Evolutionary conservation across 2,329 filamentous ascomycete species (phyloP).

Genomic region (Aspergillus pseudoterreus): DNA sequence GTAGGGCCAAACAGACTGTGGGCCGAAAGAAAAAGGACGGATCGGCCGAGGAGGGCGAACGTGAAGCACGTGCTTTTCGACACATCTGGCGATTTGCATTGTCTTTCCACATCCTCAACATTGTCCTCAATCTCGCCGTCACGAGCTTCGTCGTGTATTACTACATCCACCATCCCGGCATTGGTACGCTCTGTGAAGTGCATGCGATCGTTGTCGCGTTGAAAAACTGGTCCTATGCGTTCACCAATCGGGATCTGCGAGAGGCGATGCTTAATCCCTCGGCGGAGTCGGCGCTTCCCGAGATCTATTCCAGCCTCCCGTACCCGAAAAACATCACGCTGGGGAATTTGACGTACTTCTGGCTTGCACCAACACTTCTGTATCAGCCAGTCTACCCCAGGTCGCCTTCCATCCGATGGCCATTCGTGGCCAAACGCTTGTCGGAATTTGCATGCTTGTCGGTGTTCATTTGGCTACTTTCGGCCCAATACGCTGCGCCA

Average conservation of each 20-base stretch:
- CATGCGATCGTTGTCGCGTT: constrained; percentile 95
- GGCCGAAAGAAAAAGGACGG: constrained; percentile 54
- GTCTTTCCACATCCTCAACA: constrained; percentile 76
- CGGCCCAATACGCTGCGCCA: constrained; percentile 89
- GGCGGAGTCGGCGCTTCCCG: constrained; percentile 64
- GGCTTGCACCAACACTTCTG: constrained; percentile 94
- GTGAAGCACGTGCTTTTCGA: constrained; percentile 62
- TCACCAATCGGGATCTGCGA: constrained; percentile 92
- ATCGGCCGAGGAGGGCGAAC: constrained; percentile 55
- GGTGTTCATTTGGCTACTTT: constrained; percentile 92
- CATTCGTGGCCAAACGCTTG: constrained; percentile 79
- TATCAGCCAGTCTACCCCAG: constrained; percentile 97
- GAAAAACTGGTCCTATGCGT: constrained; percentile 92
- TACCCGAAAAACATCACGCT: constrained; percentile 92
- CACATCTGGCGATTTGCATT: constrained; percentile 77
- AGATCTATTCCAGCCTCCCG: constrained; percentile 76
- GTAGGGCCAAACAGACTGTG: constrained; percentile 68
- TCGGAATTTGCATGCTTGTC: constrained; percentile 72
- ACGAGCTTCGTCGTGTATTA: constrained; percentile 87
- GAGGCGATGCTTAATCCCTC: constrained; percentile 84
- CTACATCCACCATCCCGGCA: constrained; percentile 85
- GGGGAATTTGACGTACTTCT: constrained; percentile 86
- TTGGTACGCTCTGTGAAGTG: constrained; percentile 84
- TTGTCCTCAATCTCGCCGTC: constrained; percentile 73
- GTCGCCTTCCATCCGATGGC: constrained; percentile 75